Evolutionary conservation across 192 early-diverging fungal species (phyloP).

Genomic region (Kickxella alabastrina): DNA sequence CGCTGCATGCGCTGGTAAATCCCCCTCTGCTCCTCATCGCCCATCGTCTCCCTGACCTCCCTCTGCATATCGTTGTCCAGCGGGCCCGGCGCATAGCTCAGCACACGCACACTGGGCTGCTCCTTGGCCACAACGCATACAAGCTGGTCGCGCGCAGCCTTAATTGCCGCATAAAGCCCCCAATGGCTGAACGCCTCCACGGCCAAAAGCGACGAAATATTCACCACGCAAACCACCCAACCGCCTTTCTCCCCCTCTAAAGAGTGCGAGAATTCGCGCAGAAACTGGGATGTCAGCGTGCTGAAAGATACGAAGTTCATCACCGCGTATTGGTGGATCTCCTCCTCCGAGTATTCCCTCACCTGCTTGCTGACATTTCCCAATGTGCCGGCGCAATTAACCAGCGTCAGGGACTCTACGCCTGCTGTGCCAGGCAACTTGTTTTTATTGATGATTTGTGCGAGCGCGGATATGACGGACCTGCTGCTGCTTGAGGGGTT

Average conservation of each 20-base stretch:
- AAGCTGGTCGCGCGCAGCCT: constrained; percentile 80
- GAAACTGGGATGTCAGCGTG: constrained; percentile 45
- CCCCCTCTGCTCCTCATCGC: constrained; percentile 58
- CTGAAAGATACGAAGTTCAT: constrained; percentile 61
- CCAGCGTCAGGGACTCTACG: constrained; percentile 49
- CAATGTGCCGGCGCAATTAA: constrained; percentile 76
- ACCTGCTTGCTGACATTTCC: constrained; percentile 63
- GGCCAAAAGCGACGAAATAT: constrained; percentile 74
- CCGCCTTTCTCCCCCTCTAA: constrained; percentile 3
- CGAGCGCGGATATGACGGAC: background rate
- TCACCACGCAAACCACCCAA: constrained; percentile 56
- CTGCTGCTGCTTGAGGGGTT: no score
- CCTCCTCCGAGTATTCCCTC: constrained; percentile 49
- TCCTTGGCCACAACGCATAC: constrained; percentile 69
- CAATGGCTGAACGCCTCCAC: constrained; percentile 73
- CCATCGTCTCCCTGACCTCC: constrained; percentile 64
- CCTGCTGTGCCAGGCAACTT: background rate
- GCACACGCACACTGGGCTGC: constrained; percentile 55
- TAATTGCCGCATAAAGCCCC: constrained; percentile 75
- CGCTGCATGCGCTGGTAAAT: constrained; percentile 63
- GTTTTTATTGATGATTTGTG: background rate
- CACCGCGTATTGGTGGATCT: constrained; percentile 50
- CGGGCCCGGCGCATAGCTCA: constrained; percentile 88
- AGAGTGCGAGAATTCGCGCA: constrained; percentile 14
- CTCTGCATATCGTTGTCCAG: constrained; percentile 81